These are phyloP conservation scores for Astragalus glycyphyllos DNA, from an alignment of 306 rosid genomes.

Conservation along the genomic window DNA sequence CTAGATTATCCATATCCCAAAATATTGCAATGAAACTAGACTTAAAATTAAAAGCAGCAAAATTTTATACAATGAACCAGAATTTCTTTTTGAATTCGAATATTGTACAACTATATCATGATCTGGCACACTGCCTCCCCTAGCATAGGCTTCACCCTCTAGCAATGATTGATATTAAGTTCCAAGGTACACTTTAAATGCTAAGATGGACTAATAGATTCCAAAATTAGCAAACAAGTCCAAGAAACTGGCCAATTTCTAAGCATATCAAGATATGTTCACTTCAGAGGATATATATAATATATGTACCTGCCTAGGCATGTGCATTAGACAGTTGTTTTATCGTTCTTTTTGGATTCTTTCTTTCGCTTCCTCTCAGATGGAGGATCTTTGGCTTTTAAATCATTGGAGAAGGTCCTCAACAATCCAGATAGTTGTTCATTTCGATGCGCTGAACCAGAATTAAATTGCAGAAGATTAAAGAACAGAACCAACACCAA, in stretches of 20 bases:
- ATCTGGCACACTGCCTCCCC: background rate
- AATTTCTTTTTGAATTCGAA: background rate
- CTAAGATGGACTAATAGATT: background rate
- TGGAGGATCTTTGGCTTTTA: constrained; percentile 78
- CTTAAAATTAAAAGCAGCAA: constrained; percentile 3
- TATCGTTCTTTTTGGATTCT: constrained; percentile 57
- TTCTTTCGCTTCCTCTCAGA: constrained; percentile 85
- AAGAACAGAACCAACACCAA: background rate
- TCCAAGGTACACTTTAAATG: background rate
- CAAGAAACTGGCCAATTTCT: background rate
- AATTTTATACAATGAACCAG: background rate
- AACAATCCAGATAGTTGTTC: constrained; percentile 68
- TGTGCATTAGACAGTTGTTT: constrained; percentile 41
- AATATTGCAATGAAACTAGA: background rate
- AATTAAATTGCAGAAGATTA: background rate
- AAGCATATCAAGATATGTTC: constrained; percentile 16
- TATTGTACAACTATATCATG: background rate
- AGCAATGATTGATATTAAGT: background rate
- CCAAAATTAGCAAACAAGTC: background rate
- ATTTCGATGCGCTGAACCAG: constrained; percentile 81
- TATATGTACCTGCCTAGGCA: background rate
- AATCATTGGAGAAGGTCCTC: constrained; percentile 70
- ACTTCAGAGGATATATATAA: background rate
- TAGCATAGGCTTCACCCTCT: background rate
- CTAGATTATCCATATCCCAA: background rate